phyloP scores from a whole-genome alignment of 2,329 filamentous ascomycete species.

The Stagonosporopsis tanaceti region DNA sequence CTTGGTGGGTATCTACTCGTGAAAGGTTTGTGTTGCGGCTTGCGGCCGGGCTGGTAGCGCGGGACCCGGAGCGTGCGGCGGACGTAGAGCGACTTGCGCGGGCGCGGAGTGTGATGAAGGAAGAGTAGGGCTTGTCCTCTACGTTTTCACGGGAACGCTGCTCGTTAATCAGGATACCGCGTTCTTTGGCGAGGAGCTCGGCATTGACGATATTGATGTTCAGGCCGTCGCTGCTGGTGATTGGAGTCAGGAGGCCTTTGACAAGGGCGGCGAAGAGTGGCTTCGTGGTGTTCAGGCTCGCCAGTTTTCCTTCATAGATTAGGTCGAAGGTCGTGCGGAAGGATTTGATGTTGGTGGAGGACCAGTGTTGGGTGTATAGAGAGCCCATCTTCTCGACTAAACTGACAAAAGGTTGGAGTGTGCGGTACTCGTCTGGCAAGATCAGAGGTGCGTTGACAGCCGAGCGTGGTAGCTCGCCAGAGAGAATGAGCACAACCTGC shows the following conservation, averaged over 20 bases:
- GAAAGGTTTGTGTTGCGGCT: conserved; percentile 18
- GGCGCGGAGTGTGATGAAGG: conserved; percentile 74
- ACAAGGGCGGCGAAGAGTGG: conserved; percentile 81
- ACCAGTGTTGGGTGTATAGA: conserved; percentile 80
- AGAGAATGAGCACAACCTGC: conserved; percentile 77
- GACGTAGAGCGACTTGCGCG: conserved; percentile 51
- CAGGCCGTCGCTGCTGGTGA: conserved; percentile 69
- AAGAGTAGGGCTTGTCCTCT: conserved; percentile 71
- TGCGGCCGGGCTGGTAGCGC: conserved; percentile 41
- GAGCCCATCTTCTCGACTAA: conserved; percentile 82
- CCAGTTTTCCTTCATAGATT: conserved; percentile 78
- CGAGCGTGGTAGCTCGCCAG: conserved; percentile 74
- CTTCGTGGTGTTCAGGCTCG: conserved; percentile 75
- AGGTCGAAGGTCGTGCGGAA: conserved; percentile 77
- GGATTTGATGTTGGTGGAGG: conserved; percentile 46
- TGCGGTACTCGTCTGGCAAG: conserved; percentile 79
- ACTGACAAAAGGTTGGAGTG: conserved; percentile 77
- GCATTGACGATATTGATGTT: conserved; percentile 88
- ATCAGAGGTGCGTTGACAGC: conserved; percentile 86
- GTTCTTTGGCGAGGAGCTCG: conserved; percentile 75
- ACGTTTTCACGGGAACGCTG: conserved; percentile 68
- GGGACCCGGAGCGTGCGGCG: conserved; percentile 30
- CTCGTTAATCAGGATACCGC: conserved; percentile 80
- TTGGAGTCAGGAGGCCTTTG: conserved; percentile 75
- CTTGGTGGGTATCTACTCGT: conserved; percentile 9